Evolutionary conservation across 2,329 filamentous ascomycete genomes (phyloP).

Genomic region (Blastomyces percursus): DNA sequence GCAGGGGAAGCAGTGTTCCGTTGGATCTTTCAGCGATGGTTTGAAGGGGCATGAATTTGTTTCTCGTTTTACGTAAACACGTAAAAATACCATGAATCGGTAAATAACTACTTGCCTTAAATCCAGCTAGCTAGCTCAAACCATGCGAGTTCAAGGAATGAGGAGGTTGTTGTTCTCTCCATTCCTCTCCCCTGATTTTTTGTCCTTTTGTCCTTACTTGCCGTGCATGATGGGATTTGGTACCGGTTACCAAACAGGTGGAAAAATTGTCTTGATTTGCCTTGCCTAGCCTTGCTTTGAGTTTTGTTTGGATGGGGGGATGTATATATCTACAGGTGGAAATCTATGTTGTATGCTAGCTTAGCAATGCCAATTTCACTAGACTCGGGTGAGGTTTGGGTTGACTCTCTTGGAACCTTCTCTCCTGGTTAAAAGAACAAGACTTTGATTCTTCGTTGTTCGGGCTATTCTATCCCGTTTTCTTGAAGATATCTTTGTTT

Average conservation of each 20-base stretch:
- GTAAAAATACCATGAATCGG: no score
- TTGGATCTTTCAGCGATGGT: slow-evolving; percentile 59
- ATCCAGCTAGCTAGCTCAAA: background rate
- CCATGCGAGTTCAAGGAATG: background rate
- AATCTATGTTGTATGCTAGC: background rate
- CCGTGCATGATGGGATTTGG: background rate
- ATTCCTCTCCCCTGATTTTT: background rate
- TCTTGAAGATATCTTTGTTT: no score
- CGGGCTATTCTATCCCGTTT: no score
- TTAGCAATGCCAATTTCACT: background rate
- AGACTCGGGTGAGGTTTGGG: background rate
- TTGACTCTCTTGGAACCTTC: background rate
- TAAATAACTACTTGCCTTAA: background rate
- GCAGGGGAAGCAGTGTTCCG: slow-evolving; percentile 86
- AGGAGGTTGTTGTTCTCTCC: background rate
- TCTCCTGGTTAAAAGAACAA: background rate
- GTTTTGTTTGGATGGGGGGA: background rate
- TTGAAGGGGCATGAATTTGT: slow-evolving; percentile 5
- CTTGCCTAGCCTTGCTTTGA: background rate
- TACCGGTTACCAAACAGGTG: background rate
- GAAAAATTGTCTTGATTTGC: background rate
- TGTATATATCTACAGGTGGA: background rate
- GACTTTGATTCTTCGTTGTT: no score
- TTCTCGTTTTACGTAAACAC: background rate
- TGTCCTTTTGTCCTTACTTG: background rate